Base-by-base conservation (phyloP, 2,329 filamentous ascomycete species). In the Trichoderma gracile region DNA sequence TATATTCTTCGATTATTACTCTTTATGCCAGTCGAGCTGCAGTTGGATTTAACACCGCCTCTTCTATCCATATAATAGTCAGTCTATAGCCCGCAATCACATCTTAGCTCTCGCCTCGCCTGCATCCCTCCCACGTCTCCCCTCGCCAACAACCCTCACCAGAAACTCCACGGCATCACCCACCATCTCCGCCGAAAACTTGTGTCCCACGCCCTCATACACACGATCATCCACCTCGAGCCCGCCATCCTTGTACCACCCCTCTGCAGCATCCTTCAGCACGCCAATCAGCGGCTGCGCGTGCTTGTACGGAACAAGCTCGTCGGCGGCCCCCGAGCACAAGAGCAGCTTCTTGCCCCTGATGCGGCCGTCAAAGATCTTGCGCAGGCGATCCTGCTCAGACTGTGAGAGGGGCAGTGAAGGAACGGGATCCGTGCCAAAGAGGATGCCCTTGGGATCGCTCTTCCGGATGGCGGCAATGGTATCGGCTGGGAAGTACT, bases 391-490 rank as follows among this genome's bases (percentile, higher is more conserved):
- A 8, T 77, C 74, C 49, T 80, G 77, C 52, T 84, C 79, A 1
- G 74, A 69, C 3, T 74, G 64, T 1, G 78, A 71, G 5, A 73
- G 68, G 56, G 72, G 67, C 1, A 72, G 60, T 1, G 74, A 66
- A 0, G 77, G 73, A 7, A 83, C 71, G 5, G 75, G 65, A 0
- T 71, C 71, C 1, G 81, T 79, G 52, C 85, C 84, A 5, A 96
- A 87, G 10, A 97, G 77, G 7, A 95, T 78, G 1, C 85, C 89
- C 21, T 89, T 90, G 0, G 94, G 93, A 71, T 99, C 95, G 65
- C 83, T 85, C 61, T 82, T 83, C 23, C 82, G 78, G 33, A 92
- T 84, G 0, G 86, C 82, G 1, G 82, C 77, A 1, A 93, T 77
- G 7, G 97, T 82, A 0, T 86, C 82, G 0, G 77, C 74, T 0